A percentile compares a stretch with the other conserved stretches of the same genome.
Conservation (phyloP, 140 eudicot species). For the Oenanthe javanica region DNA sequence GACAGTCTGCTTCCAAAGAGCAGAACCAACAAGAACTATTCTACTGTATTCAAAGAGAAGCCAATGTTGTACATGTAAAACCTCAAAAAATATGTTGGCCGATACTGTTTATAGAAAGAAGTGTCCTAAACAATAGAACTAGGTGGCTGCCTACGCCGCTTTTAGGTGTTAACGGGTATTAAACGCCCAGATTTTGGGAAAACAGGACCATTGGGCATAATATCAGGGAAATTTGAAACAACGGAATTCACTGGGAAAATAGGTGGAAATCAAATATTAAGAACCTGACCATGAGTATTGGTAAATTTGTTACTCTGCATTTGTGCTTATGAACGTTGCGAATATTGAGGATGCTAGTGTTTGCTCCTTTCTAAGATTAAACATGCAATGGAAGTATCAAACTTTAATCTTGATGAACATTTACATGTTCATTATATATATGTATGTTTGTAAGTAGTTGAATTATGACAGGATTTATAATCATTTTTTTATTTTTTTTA, state of each 20-base stretch:
- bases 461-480: neutral
- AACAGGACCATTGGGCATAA: neutral
- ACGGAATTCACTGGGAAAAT: neutral
- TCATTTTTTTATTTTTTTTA: too few species aligned
- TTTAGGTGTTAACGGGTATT: too few species aligned
- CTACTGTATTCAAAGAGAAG: neutral
- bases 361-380: neutral
- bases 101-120: neutral
- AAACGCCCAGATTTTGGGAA: neutral
- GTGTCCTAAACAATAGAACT: neutral
- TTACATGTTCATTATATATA: neutral
- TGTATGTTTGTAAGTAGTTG: neutral
- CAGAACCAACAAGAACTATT: neutral
- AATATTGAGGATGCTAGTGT: neutral
- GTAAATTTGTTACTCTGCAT: neutral
- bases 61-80: neutral
- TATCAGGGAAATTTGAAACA: neutral
- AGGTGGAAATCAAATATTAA: neutral
- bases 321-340: neutral
- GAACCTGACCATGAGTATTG: neutral
- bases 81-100: neutral
- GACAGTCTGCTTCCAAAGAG: constrained; percentile 43
- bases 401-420: neutral
- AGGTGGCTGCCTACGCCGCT: too few species aligned
- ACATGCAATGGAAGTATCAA: neutral